Conservation (phyloP, 257 asterid species). For the Datura wrightii region DNA sequence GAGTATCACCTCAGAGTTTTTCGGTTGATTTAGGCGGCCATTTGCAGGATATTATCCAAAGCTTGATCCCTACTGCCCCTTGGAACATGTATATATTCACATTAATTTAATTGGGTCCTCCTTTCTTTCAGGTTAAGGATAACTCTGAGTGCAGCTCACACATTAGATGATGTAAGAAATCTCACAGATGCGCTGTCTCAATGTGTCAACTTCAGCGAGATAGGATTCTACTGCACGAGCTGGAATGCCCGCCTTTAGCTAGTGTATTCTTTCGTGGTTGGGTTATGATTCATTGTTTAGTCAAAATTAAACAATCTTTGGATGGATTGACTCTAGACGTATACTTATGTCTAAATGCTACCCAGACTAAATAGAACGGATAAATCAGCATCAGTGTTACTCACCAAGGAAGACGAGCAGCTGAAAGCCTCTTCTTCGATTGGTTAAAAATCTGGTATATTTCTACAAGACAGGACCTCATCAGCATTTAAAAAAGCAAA, state of each 20-base stretch:
- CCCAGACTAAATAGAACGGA: no score
- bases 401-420: no score
- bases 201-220: constrained; percentile 67
- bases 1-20: background rate
- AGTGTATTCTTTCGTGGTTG: no score
- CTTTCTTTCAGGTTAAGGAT: constrained; percentile 70
- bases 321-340: no score
- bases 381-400: no score
- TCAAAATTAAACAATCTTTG: no score
- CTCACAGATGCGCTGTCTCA: constrained; percentile 70
- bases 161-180: constrained; percentile 72
- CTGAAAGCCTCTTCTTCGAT: no score
- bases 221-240: constrained; percentile 42
- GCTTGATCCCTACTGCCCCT: background rate
- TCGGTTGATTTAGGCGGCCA: background rate
- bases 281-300: no score
- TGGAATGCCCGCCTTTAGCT: constrained; percentile 56
- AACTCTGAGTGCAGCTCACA: constrained; percentile 89
- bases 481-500: no score
- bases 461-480: no score
- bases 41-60: background rate
- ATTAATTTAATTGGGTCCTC: background rate
- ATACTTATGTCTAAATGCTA: no score
- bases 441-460: no score
- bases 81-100: background rate